Conservation (phyloP, 495 filamentous ascomycete genomes). For the Hypoxylon crocopeplum region DNA sequence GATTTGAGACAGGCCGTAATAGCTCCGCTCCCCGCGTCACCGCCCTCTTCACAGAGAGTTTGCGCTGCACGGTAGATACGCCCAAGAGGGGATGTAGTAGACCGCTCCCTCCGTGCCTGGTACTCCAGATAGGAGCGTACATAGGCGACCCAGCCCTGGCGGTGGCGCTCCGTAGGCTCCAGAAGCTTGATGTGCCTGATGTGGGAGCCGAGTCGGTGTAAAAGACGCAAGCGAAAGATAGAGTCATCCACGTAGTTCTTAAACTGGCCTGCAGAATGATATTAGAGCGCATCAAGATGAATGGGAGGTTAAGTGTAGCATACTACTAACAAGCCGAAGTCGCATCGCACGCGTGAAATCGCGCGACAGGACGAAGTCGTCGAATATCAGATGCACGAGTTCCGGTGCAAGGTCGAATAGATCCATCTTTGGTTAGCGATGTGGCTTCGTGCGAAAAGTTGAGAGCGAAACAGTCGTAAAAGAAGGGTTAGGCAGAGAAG, state of each 20-base stretch:
- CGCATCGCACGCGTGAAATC: constrained; percentile 10
- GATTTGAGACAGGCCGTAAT: constrained; percentile 7
- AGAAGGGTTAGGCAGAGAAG: too few relatives aligned
- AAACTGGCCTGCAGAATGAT: constrained; percentile 6
- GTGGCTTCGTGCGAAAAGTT: too few relatives aligned
- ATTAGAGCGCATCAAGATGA: neutral
- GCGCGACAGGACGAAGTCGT: constrained; percentile 1
- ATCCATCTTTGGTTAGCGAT: too few relatives aligned
- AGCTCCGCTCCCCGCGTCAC: neutral
- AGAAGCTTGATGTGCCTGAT: too few relatives aligned
- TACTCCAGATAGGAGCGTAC: neutral
- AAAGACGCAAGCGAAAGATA: constrained; percentile 4
- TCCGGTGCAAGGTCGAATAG: constrained; percentile 5
- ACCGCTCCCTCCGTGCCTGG: neutral
- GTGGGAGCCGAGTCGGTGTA: neutral
- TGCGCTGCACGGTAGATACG: constrained; percentile 5
- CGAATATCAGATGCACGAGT: constrained; percentile 9
- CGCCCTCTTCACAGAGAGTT: constrained; percentile 6
- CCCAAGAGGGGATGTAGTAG: neutral
- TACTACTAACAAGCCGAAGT: constrained; percentile 9
- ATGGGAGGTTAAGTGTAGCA: neutral
- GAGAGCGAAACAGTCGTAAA: too few relatives aligned
- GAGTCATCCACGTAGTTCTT: constrained; percentile 9
- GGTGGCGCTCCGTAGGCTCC: neutral
- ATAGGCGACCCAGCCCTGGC: neutral